phyloP scores from a whole-genome alignment of 78 protist species.

The Diacronema lutheri region DNA sequence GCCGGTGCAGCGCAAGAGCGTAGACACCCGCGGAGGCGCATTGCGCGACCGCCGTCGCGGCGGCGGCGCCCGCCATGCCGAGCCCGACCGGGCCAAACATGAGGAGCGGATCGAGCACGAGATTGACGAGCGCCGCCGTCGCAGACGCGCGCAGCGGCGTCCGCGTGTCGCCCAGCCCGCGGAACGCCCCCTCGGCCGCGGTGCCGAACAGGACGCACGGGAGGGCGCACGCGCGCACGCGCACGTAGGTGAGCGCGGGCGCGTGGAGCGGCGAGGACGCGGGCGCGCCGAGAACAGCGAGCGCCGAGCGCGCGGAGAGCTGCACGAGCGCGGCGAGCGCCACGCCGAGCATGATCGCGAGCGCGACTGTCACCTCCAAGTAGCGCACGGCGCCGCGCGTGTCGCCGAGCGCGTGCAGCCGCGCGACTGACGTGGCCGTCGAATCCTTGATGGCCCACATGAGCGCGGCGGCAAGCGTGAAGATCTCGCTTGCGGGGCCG shows the following conservation, averaged over 20 bases:
- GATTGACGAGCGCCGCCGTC: background rate
- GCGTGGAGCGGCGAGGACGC: background rate
- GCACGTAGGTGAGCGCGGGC: background rate
- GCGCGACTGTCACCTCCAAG: background rate
- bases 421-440: background rate
- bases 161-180: background rate
- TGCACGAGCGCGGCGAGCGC: background rate
- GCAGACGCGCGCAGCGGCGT: background rate
- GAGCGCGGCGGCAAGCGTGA: background rate
- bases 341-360: background rate
- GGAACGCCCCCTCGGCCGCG: background rate
- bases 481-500: background rate
- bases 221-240: slow-evolving; percentile 5
- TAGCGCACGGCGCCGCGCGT: background rate
- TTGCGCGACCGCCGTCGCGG: background rate
- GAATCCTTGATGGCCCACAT: background rate
- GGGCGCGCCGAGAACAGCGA: background rate
- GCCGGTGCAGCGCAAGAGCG: background rate
- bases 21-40: background rate
- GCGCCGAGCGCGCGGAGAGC: background rate
- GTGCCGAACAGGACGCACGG: background rate
- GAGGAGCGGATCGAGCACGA: background rate
- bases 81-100: background rate
- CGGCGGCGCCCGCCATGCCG: background rate
- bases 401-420: background rate